Evolutionary conservation across 345 rosid species (phyloP).

Genomic region (Cardamine occulta): DNA sequence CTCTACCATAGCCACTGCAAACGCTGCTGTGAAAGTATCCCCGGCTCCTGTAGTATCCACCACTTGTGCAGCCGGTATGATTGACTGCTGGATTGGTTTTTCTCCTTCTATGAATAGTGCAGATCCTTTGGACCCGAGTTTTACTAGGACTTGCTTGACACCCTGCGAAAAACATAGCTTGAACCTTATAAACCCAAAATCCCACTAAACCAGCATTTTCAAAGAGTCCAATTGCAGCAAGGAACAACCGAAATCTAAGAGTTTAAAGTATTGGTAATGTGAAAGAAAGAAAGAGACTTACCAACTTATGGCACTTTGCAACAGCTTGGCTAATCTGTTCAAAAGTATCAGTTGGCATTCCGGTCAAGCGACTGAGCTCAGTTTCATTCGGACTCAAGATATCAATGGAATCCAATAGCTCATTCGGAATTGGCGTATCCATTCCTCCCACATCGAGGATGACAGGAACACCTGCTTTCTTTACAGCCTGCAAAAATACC

Average conservation of each 20-base stretch:
- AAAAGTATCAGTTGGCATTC: slow-evolving; percentile 76
- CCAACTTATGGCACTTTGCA: slow-evolving; percentile 66
- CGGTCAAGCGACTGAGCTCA: slow-evolving; percentile 80
- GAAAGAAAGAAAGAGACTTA: slow-evolving; percentile 35
- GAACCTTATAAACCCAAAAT: slow-evolving; percentile 21
- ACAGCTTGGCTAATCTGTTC: slow-evolving; percentile 76
- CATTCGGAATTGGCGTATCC: slow-evolving; percentile 79
- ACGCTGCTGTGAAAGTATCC: slow-evolving; percentile 94
- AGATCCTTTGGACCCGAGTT: slow-evolving; percentile 91
- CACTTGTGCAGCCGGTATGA: slow-evolving; percentile 69
- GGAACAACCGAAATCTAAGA: neutral
- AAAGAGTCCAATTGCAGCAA: neutral
- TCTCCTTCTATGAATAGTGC: slow-evolving; percentile 77
- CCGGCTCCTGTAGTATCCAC: slow-evolving; percentile 98
- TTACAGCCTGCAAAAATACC: slow-evolving; percentile 66
- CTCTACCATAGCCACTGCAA: slow-evolving; percentile 91
- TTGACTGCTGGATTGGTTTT: slow-evolving; percentile 70
- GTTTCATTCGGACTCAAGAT: slow-evolving; percentile 92
- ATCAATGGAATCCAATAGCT: slow-evolving; percentile 66
- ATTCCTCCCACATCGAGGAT: slow-evolving; percentile 97
- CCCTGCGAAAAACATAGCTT: slow-evolving; percentile 58
- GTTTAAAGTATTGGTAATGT: neutral
- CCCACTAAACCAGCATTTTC: neutral
- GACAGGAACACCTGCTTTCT: slow-evolving; percentile 75
- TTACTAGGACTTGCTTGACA: slow-evolving; percentile 78